Evolutionary conservation across 805 yeast genomes (phyloP), one percentile per base, ranked within the genome.

Genomic region (Torulaspora franciscae): DNA sequence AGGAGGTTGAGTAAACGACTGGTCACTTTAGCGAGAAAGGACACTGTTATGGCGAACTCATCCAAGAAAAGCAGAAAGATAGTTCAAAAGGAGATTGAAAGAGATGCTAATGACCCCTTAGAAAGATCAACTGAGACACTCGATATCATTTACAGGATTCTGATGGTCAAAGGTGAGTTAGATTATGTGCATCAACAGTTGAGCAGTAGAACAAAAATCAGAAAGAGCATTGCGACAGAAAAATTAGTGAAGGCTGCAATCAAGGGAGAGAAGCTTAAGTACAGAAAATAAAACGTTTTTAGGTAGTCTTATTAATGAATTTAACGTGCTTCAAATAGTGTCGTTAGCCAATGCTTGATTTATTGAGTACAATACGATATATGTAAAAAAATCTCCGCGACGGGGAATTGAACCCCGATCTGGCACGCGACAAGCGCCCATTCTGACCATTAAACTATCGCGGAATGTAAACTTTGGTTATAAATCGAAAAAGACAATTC

Each of bases 1-100:
- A 28, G 55, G 3, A 50, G 43, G 39, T 50, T 51, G 36, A 61
- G 59, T 15, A 64, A 71, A 4, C 59, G 75, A 40, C 68, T 73
- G 36, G 73, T 74, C 0, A 73, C 80, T 1, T 58, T 84, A 37
- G 81, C 80, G 11, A 68, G 95, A 39, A 72, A 73, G 41, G 77
- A 78, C 50, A 85, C 95, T 0, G 79, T 85, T 22, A 68, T 75
- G 69, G 91, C 88, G 0, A 84, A 81, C 55, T 82, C 88, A 7
- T 80, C 89, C 17, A 73, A 79, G 10, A 49, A 72, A 68, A 40
- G 73, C 76, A 7, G 74, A 81, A 73, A 71, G 6, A 66, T 66
- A 36, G 72, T 77, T 7, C 73, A 73, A 45, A 62, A 68, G 11
- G 74, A 75, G 15, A 68, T 75, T 9, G 64, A 67, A 10, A 73